Percentiles rank a stretch among this genome's conserved stretches.
These are phyloP conservation scores for Ceratocystis cacaofunesta DNA, from an alignment of 2,329 filamentous ascomycete genomes.

Conservation along the genomic window DNA sequence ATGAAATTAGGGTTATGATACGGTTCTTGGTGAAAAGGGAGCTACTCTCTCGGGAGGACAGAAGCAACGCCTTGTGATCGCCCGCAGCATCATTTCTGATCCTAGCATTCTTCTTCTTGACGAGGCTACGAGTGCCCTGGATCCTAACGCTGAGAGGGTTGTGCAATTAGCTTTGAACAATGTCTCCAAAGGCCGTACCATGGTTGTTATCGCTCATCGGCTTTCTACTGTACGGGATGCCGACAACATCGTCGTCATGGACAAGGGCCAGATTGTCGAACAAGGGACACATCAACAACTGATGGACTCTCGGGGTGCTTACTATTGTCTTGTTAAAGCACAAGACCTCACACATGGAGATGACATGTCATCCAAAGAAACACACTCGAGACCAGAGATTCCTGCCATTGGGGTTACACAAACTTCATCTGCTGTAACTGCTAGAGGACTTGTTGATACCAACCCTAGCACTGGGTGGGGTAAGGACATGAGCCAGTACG, in stretches of 20 bases:
- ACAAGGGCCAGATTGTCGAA: constrained; percentile 44
- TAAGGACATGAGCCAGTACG: neutral
- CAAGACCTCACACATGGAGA: constrained; percentile 26
- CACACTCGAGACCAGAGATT: neutral
- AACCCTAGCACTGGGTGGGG: neutral
- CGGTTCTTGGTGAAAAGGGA: constrained; percentile 48
- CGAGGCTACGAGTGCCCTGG: constrained; percentile 49
- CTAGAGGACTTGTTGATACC: neutral
- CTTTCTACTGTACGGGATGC: constrained; percentile 45
- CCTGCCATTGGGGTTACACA: neutral
- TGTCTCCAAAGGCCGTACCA: constrained; percentile 42
- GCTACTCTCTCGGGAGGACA: constrained; percentile 53
- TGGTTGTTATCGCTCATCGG: constrained; percentile 49
- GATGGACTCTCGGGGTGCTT: constrained; percentile 33
- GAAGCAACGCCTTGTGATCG: constrained; percentile 51
- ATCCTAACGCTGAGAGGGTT: constrained; percentile 32
- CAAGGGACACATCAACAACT: constrained; percentile 47
- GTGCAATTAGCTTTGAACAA: constrained; percentile 43
- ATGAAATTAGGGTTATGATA: constrained; percentile 36
- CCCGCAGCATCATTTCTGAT: constrained; percentile 48
- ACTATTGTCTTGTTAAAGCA: constrained; percentile 34
- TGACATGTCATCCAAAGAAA: neutral
- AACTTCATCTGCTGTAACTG: neutral
- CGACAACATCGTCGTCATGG: constrained; percentile 51
- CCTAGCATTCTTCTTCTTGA: constrained; percentile 51